phyloP scores from a whole-genome alignment of 495 filamentous ascomycete species.

The Jackrogersella minutella region DNA sequence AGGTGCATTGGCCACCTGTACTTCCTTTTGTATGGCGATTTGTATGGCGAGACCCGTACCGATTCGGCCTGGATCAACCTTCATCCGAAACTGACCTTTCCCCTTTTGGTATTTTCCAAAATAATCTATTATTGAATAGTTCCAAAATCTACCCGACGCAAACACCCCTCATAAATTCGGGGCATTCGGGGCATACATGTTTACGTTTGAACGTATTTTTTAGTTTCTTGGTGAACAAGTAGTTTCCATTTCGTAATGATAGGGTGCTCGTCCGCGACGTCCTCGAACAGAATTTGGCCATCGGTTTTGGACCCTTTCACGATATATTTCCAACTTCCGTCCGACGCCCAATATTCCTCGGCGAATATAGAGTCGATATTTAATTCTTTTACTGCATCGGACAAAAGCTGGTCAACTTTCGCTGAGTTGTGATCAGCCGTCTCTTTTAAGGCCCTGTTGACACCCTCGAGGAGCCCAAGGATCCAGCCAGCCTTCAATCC shows the following conservation, averaged over 20 bases:
- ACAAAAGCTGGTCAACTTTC: conserved; percentile 51
- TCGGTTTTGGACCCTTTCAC: conserved; percentile 49
- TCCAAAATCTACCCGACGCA: too few relatives aligned
- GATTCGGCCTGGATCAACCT: too few relatives aligned
- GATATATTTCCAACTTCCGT: conserved; percentile 70
- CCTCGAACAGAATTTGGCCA: conserved; percentile 52
- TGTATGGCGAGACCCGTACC: too few relatives aligned
- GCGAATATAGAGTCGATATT: conserved; percentile 69
- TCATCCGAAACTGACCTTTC: too few relatives aligned
- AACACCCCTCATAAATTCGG: too few relatives aligned
- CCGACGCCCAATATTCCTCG: conserved; percentile 63
- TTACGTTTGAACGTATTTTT: too few relatives aligned
- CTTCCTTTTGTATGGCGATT: too few relatives aligned
- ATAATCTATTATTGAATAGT: too few relatives aligned
- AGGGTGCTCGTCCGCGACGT: conserved; percentile 68
- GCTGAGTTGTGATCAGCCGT: conserved; percentile 16
- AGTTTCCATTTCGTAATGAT: conserved; percentile 63
- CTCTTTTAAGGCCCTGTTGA: conserved; percentile 52
- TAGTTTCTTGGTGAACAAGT: conserved; percentile 53
- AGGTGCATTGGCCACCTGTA: too few relatives aligned
- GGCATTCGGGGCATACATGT: too few relatives aligned
- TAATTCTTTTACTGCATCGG: conserved; percentile 67
- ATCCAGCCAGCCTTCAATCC: conserved; percentile 75
- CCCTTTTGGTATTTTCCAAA: too few relatives aligned
- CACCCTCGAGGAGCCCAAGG: conserved; percentile 74